Evolutionary conservation across 2,329 filamentous ascomycete genomes (phyloP), one percentile per base, ranked within the genome.

Genomic region (Ploettnerulaceae sp.): DNA sequence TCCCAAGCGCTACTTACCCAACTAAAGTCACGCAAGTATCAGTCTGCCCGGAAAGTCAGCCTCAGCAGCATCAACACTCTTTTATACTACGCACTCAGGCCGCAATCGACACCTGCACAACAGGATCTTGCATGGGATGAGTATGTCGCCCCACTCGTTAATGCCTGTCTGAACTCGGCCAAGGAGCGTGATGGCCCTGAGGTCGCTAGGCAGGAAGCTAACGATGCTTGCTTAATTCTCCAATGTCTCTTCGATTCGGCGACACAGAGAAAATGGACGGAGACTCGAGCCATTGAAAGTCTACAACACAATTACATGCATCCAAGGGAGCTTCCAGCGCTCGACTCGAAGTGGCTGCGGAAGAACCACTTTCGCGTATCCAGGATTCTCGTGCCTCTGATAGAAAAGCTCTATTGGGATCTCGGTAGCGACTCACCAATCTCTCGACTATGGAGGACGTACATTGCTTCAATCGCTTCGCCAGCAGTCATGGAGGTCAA

Each of bases 321-420:
- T 68, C 74, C 82, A 0, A 79, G 82, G n/a, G 89, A 96, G 49
- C 71, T 98, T n/a, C 86, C 89, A 5, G 71, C 82, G 5, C 70
- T 97, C 5, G 89, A 97, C 59, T 74, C 86, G 4, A 89, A 85
- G 70, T 98, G 93, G 93, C 73, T 94, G 9, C 79, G 91, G 43
- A 83, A 79, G 48, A 88, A 87, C 51, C 71, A 84, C 4, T 62
- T 70, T 1, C 74, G 73, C 33, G 74, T 96, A 4, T 76, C 95
- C 25, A 66, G 74, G 3, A 69, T 84, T 7, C 74, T 82, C 6
- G 70, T 70, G 4, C 75, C 81, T 7, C 70, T 82, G 15, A 66
- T 89, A 3, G 77, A 80, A 65, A 73, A 69, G 45, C 76, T 75
- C 41, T 81, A 88, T 39, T 69, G 75, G 42, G 77, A 79, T 12